Evolutionary conservation across 2,329 filamentous ascomycete genomes (phyloP).

Genomic region (Aureobasidium uvarum): DNA sequence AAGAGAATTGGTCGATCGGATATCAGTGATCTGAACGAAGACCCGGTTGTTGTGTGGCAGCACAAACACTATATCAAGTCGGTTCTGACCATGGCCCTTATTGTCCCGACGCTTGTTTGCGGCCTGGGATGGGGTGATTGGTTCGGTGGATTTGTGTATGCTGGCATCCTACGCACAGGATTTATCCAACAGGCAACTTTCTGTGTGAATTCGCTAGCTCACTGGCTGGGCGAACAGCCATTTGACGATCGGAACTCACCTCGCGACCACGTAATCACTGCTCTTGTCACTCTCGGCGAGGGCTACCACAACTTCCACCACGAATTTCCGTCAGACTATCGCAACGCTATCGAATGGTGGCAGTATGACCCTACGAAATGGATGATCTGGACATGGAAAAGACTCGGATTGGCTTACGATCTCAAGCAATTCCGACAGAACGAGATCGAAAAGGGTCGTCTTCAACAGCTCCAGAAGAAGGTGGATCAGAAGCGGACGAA

Average conservation of each 20-base stretch:
- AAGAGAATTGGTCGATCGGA: conserved; percentile 85
- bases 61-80: conserved; percentile 82
- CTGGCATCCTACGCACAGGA: conserved; percentile 80
- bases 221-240: conserved; percentile 88
- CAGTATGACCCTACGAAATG: conserved; percentile 93
- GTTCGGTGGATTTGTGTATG: conserved; percentile 79
- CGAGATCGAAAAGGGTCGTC: conserved; percentile 87
- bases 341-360: conserved; percentile 86
- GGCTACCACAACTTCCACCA: conserved; percentile 97
- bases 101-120: conserved; percentile 71
- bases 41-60: conserved; percentile 81
- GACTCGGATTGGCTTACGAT: conserved; percentile 77
- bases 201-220: conserved; percentile 89
- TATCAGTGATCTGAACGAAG: conserved; percentile 83
- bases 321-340: conserved; percentile 91
- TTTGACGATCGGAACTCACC: conserved; percentile 92
- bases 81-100: conserved; percentile 71
- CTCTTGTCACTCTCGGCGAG: conserved; percentile 79
- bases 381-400: conserved; percentile 81
- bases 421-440: conserved; percentile 89
- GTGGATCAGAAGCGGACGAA: conserved; percentile 78
- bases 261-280: conserved; percentile 82
- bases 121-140: conserved; percentile 79
- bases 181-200: conserved; percentile 91
- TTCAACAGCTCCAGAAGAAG: conserved; percentile 90